These are phyloP conservation scores for Kalaharituber pfeilii DNA, from an alignment of 2,329 filamentous ascomycete genomes.

Conservation along the genomic window DNA sequence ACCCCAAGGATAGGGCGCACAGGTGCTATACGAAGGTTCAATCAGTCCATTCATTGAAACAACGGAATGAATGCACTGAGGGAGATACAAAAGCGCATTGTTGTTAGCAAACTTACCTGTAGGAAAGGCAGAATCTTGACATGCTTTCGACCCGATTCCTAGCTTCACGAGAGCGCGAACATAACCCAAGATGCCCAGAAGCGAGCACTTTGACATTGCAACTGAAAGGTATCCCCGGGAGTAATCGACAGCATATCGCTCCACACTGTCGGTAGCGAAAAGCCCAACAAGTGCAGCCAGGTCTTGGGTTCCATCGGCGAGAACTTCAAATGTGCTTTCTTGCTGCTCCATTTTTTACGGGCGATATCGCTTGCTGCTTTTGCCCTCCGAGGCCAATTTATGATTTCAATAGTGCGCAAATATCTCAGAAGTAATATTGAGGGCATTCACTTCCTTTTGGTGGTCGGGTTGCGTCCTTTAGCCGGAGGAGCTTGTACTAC, in stretches of 20 bases:
- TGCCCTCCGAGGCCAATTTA: too few relatives aligned
- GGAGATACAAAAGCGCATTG: conserved; percentile 4
- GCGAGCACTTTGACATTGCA: conserved; percentile 10
- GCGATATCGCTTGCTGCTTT: neutral
- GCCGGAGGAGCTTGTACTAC: too few relatives aligned
- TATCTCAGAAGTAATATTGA: too few relatives aligned
- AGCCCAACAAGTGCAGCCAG: conserved; percentile 18
- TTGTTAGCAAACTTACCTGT: conserved; percentile 3
- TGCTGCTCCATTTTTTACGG: neutral
- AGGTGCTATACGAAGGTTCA: too few relatives aligned
- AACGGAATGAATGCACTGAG: conserved; percentile 1
- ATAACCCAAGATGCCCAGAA: conserved; percentile 16
- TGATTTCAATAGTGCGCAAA: too few relatives aligned
- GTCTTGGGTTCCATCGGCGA: conserved; percentile 18
- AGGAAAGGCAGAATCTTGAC: conserved; percentile 11
- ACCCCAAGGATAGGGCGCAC: too few relatives aligned
- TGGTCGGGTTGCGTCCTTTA: too few relatives aligned
- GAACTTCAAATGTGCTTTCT: conserved; percentile 9
- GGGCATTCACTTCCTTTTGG: too few relatives aligned
- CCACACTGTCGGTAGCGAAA: conserved; percentile 16
- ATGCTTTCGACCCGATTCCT: conserved; percentile 10
- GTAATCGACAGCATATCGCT: conserved; percentile 16
- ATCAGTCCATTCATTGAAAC: conserved; percentile 4
- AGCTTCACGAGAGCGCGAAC: conserved; percentile 15
- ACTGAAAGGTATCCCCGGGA: conserved; percentile 12